These are phyloP conservation scores for Elsinoe batatas DNA, from an alignment of 2,329 filamentous ascomycete genomes.

Conservation along the genomic window DNA sequence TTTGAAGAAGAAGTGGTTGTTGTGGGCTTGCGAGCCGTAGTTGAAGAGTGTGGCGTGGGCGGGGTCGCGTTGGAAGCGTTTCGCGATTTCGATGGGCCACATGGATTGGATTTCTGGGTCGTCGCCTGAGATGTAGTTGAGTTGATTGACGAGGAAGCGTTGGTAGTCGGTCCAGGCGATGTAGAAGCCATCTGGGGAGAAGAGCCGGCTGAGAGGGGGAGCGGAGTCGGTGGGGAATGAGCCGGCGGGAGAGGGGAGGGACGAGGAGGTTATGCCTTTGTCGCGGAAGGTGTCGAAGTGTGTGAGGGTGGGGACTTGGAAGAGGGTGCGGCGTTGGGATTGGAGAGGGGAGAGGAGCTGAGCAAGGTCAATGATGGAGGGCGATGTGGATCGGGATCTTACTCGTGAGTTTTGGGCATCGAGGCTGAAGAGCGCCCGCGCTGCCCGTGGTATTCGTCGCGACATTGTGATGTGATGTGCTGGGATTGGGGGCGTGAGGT, in stretches of 20 bases:
- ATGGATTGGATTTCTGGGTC: neutral
- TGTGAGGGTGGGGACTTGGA: constrained; percentile 13
- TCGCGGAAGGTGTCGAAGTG: constrained; percentile 12
- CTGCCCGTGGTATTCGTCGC: constrained; percentile 9
- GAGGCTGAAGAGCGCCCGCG: constrained; percentile 11
- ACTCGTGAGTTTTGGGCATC: neutral
- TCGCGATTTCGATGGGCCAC: constrained; percentile 26
- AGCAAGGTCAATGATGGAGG: neutral
- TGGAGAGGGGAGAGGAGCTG: neutral
- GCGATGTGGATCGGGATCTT: neutral
- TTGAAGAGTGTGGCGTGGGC: constrained; percentile 77
- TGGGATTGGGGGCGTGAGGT: neutral
- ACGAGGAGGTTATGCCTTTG: constrained; percentile 4
- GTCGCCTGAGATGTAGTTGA: constrained; percentile 62
- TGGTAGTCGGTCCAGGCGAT: constrained; percentile 81
- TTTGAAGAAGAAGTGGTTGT: constrained; percentile 78
- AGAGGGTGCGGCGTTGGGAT: constrained; percentile 9
- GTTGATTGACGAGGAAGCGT: constrained; percentile 58
- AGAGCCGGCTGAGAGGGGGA: constrained; percentile 41
- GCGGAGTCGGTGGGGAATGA: neutral
- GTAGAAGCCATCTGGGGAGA: constrained; percentile 59
- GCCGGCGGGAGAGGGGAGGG: neutral
- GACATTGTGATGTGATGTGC: constrained; percentile 12
- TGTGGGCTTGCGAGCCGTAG: constrained; percentile 90
- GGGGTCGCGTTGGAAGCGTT: constrained; percentile 70